Evolutionary conservation across 371 early-diverging fungal genomes (phyloP).

Genomic region (Actinomortierella wolfii): DNA sequence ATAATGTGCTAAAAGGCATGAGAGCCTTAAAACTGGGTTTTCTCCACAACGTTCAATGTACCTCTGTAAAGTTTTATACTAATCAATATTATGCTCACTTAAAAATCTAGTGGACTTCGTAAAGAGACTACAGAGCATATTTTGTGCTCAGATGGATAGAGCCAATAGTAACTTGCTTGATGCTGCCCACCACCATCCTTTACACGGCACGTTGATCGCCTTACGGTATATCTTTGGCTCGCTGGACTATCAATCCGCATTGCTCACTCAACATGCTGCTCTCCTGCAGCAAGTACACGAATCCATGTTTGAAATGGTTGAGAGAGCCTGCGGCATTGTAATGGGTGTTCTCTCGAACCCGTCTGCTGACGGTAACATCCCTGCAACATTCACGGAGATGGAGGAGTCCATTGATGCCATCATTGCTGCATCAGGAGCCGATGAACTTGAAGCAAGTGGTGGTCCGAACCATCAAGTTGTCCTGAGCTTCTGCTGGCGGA

Average conservation of each 20-base stretch:
- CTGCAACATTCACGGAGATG: constrained; percentile 71
- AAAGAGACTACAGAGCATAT: constrained; percentile 53
- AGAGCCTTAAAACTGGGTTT: not conserved
- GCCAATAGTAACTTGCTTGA: constrained; percentile 66
- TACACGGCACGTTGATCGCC: constrained; percentile 77
- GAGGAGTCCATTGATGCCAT: constrained; percentile 71
- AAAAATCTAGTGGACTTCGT: constrained; percentile 49
- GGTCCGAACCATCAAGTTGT: constrained; percentile 85
- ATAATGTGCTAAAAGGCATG: not conserved
- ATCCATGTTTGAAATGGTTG: constrained; percentile 53
- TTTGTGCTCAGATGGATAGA: constrained; percentile 56
- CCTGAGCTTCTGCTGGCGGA: constrained; percentile 91
- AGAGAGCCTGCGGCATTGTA: constrained; percentile 60
- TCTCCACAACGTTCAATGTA: not conserved
- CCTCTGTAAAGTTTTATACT: not conserved
- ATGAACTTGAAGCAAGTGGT: constrained; percentile 46
- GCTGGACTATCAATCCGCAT: constrained; percentile 51
- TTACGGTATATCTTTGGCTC: constrained; percentile 69
- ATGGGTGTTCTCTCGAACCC: constrained; percentile 75
- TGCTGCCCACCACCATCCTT: constrained; percentile 73
- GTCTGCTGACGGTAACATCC: constrained; percentile 86
- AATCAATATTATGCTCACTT: not conserved
- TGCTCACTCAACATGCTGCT: constrained; percentile 39
- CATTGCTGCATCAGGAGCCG: constrained; percentile 46
- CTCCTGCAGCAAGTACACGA: constrained; percentile 54